Conservation (phyloP, 148 eudicot species). For the Rhododendron mucronatum region DNA sequence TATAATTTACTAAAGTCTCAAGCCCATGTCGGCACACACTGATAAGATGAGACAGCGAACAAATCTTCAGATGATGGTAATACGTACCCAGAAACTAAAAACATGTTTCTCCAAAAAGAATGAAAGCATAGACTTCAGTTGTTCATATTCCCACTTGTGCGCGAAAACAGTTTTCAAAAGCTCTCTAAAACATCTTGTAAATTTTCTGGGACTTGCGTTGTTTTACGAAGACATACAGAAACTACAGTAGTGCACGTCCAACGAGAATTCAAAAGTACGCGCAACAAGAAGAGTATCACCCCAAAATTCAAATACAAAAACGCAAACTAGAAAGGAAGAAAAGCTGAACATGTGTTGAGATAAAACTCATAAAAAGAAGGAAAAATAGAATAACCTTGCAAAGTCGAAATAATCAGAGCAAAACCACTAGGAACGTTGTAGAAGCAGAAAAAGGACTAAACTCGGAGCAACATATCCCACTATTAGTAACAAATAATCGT, state of each 20-base stretch:
- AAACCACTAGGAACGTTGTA: not conserved
- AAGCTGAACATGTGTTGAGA: not conserved
- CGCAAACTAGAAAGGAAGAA: not conserved
- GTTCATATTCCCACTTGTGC: not conserved
- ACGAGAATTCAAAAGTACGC: not conserved
- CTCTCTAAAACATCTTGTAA: not conserved
- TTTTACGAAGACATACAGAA: not conserved
- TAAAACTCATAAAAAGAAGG: not conserved
- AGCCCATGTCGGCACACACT: not conserved
- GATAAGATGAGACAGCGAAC: not conserved
- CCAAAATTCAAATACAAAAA: not conserved
- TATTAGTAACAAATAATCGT: not conserved
- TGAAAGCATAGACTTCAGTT: too few relatives aligned
- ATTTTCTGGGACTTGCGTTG: not conserved
- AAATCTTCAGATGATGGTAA: not conserved
- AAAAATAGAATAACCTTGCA: not conserved
- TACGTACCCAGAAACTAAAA: not conserved
- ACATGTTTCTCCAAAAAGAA: not conserved
- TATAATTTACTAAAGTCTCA: not conserved
- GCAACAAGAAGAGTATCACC: not conserved
- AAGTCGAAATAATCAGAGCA: not conserved
- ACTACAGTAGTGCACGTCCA: not conserved
- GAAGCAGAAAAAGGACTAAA: not conserved
- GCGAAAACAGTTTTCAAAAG: not conserved
- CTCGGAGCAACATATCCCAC: not conserved